Base-by-base conservation (phyloP, 805 yeast species). In the Saturnispora dispora region DNA sequence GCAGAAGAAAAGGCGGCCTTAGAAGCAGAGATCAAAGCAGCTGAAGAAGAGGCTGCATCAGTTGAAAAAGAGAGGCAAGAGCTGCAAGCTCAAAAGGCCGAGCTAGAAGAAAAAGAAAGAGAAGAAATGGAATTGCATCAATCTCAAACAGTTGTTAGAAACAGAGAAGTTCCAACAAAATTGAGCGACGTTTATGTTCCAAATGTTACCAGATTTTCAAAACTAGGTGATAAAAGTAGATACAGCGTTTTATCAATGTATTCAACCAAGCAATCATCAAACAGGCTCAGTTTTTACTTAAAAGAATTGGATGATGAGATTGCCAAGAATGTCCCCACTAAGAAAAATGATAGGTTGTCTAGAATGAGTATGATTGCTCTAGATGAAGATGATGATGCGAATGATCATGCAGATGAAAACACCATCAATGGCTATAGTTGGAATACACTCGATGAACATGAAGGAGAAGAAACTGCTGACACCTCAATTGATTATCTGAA, bases 201-300 rank as follows among this genome's bases (percentile, higher is more conserved):
- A 22, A 79, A 77, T 55, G 87, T 84, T 35, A 78, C 89, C 0
- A 78, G 89, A 64, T 77, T 78, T 58, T 82, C 88, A 2, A 75
- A 78, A 59, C 82, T 81, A 61, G 74, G 83, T 36, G 74, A 74
- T 51, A 79, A 79, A 60, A 85, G 81, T 65, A 75, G 93, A 61
- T 69, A 83, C 50, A 81, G 88, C 32, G 85, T 85, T n/a, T 64
- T 85, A 41, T 82, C 89, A 0, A 70, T 83, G 65, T 82, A 82
- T 58, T 83, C 90, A 0, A 79, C 89, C 3, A 80, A 76, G 55
- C 78, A 75, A 45, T 81, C 88, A 0, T 82, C 76, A 57, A 76
- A 75, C 39, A 82, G 84, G 60, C 70, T 83, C 60, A 77, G 76
- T 18, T 68, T 71, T 18, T 69, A 71, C 40, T 54, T 76, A 52